phyloP scores from a whole-genome alignment of 2,329 filamentous ascomycete genomes.

The Aureobasidium sp. region DNA sequence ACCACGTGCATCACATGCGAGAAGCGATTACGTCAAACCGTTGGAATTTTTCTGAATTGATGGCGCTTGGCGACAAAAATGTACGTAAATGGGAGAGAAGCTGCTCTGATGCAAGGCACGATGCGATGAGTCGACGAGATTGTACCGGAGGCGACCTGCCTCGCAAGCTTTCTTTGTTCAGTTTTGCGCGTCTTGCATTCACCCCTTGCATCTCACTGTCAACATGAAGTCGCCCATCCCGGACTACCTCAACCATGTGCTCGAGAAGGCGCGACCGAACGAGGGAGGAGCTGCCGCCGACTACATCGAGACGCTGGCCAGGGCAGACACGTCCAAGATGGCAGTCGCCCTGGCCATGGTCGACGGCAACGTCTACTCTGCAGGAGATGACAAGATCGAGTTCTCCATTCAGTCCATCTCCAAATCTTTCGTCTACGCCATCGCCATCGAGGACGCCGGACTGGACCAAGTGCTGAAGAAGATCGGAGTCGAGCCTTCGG shows the following conservation, averaged over 20 bases:
- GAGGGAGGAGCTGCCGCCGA: slow-evolving; percentile 27
- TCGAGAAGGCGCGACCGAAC: slow-evolving; percentile 18
- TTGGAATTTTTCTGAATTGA: background rate
- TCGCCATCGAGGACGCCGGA: slow-evolving; percentile 34
- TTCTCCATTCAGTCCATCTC: slow-evolving; percentile 38
- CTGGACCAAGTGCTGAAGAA: slow-evolving; percentile 30
- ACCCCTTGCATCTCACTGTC: background rate
- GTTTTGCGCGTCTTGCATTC: background rate
- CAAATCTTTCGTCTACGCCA: slow-evolving; percentile 35
- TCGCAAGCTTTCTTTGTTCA: background rate
- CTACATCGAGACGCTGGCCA: slow-evolving; percentile 34
- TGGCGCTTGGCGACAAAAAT: background rate
- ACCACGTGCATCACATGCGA: background rate
- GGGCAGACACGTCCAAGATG: slow-evolving; percentile 33
- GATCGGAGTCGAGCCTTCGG: slow-evolving; percentile 35
- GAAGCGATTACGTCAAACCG: background rate
- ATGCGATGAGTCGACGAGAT: background rate
- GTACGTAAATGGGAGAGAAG: background rate
- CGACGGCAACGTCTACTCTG: slow-evolving; percentile 34
- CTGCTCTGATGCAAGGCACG: background rate
- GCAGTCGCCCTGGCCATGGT: slow-evolving; percentile 35
- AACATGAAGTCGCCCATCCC: slow-evolving; percentile 22
- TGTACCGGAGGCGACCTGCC: background rate
- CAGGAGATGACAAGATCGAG: slow-evolving; percentile 32
- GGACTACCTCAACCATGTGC: slow-evolving; percentile 19